Base-by-base conservation (phyloP, 169 alveolate genomes). In the Blepharisma undulans region DNA sequence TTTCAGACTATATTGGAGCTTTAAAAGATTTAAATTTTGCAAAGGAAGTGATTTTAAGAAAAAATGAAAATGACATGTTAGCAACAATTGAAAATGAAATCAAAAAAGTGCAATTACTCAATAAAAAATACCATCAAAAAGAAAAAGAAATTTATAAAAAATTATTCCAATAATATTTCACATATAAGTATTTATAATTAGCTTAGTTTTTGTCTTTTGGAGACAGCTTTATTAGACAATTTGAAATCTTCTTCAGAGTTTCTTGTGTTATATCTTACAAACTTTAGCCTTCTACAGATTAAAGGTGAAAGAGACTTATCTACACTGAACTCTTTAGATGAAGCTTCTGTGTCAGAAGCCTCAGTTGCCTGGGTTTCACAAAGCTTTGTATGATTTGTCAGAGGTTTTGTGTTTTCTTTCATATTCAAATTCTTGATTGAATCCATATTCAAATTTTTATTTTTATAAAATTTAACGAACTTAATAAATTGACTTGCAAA, bases 71-170 rank as follows among this genome's bases (percentile, higher is more conserved):
- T 27, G 78, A 34, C 10, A 21, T 36, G 30, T 33, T 82, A 29
- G 77, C 74, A 16, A 22, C 76, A 33, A 33, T 82, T 36, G 29
- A 59, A 21, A 60, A 82, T 12, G 89, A 86, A 36, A 60, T 86
- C 72, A 66, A 60, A 66, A 86, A 30, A 36, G 72, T 86, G 27
- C n/a, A 60, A 21, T 2, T 22, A 19, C 61, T 86, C 27, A 27
- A 19, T 4, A 86, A 86, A 34, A 86, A 71, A 22, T 21, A 22
- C 14, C 27, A 72, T 18, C 29, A 27, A 29, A 86, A 86, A 36
- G 82, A 86, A 71, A 86, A 66, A 36, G 29, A 82, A 22, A 34
- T 82, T 22, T 82, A 82, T 60, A 22, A 25, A 21, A 82, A 82
- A 82, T 22, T 82, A 34, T 82, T 82, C 10, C 7, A 5, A 3